phyloP scores from a whole-genome alignment of 2,329 filamentous ascomycete species.

The Microcera coccophila region DNA sequence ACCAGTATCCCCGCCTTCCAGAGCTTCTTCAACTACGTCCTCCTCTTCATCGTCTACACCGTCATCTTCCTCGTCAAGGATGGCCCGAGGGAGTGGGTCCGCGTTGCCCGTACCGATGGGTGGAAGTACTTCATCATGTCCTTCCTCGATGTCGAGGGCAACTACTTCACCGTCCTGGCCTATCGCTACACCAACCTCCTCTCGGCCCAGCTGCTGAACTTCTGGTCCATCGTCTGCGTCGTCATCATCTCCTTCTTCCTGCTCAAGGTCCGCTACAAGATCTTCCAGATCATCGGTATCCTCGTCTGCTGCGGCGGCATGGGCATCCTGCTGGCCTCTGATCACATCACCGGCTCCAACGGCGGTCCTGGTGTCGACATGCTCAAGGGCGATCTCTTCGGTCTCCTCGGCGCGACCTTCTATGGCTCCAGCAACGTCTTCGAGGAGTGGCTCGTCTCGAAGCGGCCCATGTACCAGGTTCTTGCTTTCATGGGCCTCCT shows the following conservation, averaged over 20 bases:
- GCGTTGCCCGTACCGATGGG: constrained; percentile 64
- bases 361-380: constrained; percentile 64
- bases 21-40: constrained; percentile 88
- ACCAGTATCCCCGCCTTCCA: constrained; percentile 93
- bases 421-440: constrained; percentile 90
- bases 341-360: constrained; percentile 76
- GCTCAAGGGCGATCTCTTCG: constrained; percentile 90
- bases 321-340: constrained; percentile 79
- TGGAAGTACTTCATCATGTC: constrained; percentile 94
- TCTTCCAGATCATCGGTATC: constrained; percentile 81
- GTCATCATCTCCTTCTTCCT: constrained; percentile 79
- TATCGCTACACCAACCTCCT: constrained; percentile 91
- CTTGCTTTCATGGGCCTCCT: constrained; percentile 86
- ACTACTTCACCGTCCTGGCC: constrained; percentile 95
- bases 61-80: constrained; percentile 74
- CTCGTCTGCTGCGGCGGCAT: constrained; percentile 86
- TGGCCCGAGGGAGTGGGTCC: constrained; percentile 66
- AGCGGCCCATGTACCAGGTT: constrained; percentile 86
- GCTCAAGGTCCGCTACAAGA: constrained; percentile 84
- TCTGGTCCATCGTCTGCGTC: constrained; percentile 95
- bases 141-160: constrained; percentile 92
- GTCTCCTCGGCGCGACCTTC: constrained; percentile 79
- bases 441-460: constrained; percentile 90
- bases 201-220: constrained; percentile 93
- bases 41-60: constrained; percentile 80